These are phyloP conservation scores for Kwoniella botswanensis DNA, from an alignment of 768 basidiomycete species.

Conservation along the genomic window DNA sequence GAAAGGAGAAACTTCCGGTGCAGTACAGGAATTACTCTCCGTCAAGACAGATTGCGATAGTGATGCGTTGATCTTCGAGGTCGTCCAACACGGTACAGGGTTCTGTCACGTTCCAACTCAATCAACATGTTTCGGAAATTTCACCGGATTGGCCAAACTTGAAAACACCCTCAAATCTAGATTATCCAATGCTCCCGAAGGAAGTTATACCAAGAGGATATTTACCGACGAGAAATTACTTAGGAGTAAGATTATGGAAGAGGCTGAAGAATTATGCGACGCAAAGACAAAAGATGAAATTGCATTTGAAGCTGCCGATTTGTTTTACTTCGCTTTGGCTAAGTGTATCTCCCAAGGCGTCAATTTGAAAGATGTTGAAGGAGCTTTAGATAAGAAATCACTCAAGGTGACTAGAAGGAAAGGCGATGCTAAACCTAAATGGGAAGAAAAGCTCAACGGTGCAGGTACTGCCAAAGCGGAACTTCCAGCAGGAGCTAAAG, in stretches of 20 bases:
- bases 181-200: conserved; percentile 76
- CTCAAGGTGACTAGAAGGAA: conserved; percentile 81
- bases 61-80: conserved; percentile 88
- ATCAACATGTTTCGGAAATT: conserved; percentile 84
- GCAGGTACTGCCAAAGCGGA: conserved; percentile 19
- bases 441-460: conserved; percentile 62
- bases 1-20: conserved; percentile 95
- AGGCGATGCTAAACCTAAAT: conserved; percentile 89
- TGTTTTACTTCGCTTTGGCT: conserved; percentile 88
- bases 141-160: conserved; percentile 77
- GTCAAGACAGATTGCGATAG: conserved; percentile 90
- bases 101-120: conserved; percentile 86
- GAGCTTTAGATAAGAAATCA: conserved; percentile 80
- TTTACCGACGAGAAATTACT: conserved; percentile 83
- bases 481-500: conserved; percentile 27
- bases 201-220: conserved; percentile 86
- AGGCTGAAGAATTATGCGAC: conserved; percentile 93
- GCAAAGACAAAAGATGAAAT: conserved; percentile 74
- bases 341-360: conserved; percentile 85
- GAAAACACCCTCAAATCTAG: conserved; percentile 78
- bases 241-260: conserved; percentile 94
- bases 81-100: conserved; percentile 81
- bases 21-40: conserved; percentile 81
- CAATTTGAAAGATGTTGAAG: conserved; percentile 78
- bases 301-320: conserved; percentile 93